Conservation (phyloP, 352 stramenopile species). For the Aphanomyces cochlioides region DNA sequence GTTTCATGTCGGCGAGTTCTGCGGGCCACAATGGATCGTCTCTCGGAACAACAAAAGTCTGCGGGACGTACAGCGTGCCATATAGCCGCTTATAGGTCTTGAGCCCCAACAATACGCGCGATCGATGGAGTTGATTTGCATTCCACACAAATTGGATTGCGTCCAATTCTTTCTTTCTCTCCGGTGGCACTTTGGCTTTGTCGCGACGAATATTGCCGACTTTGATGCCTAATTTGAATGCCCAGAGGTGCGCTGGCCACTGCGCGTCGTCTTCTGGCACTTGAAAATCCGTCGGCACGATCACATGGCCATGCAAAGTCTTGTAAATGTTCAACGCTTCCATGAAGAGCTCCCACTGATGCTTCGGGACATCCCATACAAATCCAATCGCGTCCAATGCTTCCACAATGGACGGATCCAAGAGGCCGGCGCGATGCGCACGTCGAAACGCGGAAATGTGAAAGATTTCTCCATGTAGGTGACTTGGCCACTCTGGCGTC, state of each 20-base stretch:
- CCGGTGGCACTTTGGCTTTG: background rate
- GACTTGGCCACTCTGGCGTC: too few species aligned
- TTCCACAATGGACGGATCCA: too few species aligned
- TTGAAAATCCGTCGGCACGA: conserved; percentile 4
- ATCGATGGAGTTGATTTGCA: too few species aligned
- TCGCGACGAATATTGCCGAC: conserved; percentile 1
- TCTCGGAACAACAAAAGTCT: too few species aligned
- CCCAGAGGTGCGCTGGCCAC: conserved; percentile 4
- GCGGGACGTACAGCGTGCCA: too few species aligned
- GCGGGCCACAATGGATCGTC: too few species aligned
- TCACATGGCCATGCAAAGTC: conserved; percentile 16
- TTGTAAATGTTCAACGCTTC: conserved; percentile 6
- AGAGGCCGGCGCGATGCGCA: too few species aligned
- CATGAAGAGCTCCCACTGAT: conserved; percentile 10
- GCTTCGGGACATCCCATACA: conserved; percentile 12
- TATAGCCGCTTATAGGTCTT: too few species aligned
- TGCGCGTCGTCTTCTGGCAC: conserved; percentile 1
- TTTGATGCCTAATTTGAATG: background rate
- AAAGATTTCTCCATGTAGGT: too few species aligned
- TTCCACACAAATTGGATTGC: conserved; percentile 1
- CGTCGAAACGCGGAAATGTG: too few species aligned
- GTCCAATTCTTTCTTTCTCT: background rate
- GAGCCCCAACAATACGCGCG: too few species aligned
- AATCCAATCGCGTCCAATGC: conserved; percentile 3
- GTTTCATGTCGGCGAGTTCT: too few species aligned